phyloP scores from a whole-genome alignment of 768 basidiomycete genomes.

The Coprinopsis marcescibilis region DNA sequence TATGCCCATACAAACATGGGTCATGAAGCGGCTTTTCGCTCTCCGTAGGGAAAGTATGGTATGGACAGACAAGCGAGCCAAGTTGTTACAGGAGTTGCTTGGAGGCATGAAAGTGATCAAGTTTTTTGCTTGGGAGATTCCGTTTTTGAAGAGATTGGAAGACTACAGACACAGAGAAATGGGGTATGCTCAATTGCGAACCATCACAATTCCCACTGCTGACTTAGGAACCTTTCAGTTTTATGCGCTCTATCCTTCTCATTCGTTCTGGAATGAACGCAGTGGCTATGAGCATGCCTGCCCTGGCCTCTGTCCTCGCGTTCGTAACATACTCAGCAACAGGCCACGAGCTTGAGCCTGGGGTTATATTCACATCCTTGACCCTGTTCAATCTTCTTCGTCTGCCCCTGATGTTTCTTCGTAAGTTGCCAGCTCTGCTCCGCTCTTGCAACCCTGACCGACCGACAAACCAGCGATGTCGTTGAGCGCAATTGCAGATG shows the following conservation, averaged over 20 bases:
- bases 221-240: slow-evolving; percentile 27
- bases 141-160: slow-evolving; percentile 70
- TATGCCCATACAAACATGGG: slow-evolving; percentile 65
- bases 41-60: slow-evolving; percentile 70
- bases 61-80: slow-evolving; percentile 89
- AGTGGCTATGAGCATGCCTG: slow-evolving; percentile 66
- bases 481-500: slow-evolving; percentile 79
- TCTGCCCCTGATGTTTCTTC: slow-evolving; percentile 72
- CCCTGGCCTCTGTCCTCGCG: slow-evolving; percentile 70
- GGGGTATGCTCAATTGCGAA: slow-evolving; percentile 32
- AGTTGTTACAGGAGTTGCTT: slow-evolving; percentile 83
- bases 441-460: slow-evolving; percentile 8
- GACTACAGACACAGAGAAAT: slow-evolving; percentile 71
- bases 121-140: slow-evolving; percentile 83
- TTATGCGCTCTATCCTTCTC: slow-evolving; percentile 61
- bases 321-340: slow-evolving; percentile 73
- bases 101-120: slow-evolving; percentile 92
- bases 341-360: slow-evolving; percentile 63
- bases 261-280: slow-evolving; percentile 64
- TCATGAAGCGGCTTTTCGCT: slow-evolving; percentile 69
- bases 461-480: slow-evolving; percentile 47
- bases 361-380: slow-evolving; percentile 77
- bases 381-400: slow-evolving; percentile 81
- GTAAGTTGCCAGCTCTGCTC: slow-evolving; percentile 29
- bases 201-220: background rate